These are phyloP conservation scores for Adiantum capillusveneris DNA, from an alignment of 75 land plant genomes.

Conservation along the genomic window DNA sequence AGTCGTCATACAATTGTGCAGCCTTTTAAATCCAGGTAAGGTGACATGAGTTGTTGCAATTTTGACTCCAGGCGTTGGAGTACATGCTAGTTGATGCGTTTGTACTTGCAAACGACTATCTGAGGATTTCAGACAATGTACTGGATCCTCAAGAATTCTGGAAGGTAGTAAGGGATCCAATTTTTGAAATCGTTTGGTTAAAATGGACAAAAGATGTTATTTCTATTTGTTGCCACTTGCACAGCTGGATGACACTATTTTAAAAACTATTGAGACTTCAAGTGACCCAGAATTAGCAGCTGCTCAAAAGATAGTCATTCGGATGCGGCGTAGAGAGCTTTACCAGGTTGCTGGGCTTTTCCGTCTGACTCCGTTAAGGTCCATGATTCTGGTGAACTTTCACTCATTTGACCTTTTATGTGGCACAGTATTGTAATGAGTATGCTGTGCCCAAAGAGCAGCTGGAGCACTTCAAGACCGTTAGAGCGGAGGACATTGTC, in stretches of 20 bases:
- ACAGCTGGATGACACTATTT: slow-evolving; percentile 81
- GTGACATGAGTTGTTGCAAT: neutral
- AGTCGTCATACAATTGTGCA: no score
- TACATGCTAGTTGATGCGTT: slow-evolving; percentile 93
- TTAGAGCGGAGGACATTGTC: slow-evolving; percentile 60
- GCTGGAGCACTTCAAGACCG: slow-evolving; percentile 64
- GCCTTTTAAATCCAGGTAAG: no score
- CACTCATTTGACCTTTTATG: neutral
- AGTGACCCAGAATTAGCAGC: slow-evolving; percentile 48
- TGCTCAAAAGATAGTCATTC: slow-evolving; percentile 58
- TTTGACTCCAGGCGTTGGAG: slow-evolving; percentile 67
- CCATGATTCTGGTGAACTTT: no score
- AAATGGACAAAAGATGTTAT: neutral
- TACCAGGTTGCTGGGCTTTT: no score
- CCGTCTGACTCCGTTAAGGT: no score
- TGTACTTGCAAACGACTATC: slow-evolving; percentile 65
- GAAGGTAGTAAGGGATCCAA: slow-evolving; percentile 44
- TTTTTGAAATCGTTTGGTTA: neutral
- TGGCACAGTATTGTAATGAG: slow-evolving; percentile 72
- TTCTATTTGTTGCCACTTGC: slow-evolving; percentile 5
- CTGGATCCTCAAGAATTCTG: slow-evolving; percentile 69
- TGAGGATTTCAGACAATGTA: slow-evolving; percentile 44
- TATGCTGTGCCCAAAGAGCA: slow-evolving; percentile 57
- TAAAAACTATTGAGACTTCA: slow-evolving; percentile 78
- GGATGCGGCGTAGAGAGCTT: slow-evolving; percentile 74